These are phyloP conservation scores for Beauveria medogensis DNA, from an alignment of 2,329 filamentous ascomycete species.

Conservation along the genomic window DNA sequence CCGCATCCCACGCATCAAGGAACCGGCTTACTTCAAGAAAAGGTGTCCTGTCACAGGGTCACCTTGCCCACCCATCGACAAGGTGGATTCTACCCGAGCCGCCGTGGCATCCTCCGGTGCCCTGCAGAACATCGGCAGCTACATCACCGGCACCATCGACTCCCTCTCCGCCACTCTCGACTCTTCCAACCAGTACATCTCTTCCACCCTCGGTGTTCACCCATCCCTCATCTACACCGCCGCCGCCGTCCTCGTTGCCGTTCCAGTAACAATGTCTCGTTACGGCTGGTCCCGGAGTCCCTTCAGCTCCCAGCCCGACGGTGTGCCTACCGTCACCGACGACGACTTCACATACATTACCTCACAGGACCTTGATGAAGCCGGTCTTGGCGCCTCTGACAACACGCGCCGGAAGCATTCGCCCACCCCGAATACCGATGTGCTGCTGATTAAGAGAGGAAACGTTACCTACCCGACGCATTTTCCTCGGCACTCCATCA, in stretches of 20 bases:
- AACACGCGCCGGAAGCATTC: conserved; percentile 30
- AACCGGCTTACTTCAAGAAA: background rate
- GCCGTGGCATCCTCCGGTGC: conserved; percentile 55
- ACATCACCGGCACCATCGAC: conserved; percentile 44
- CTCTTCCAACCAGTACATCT: conserved; percentile 44
- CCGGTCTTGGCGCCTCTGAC: conserved; percentile 23
- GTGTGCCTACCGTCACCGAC: conserved; percentile 58
- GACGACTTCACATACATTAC: conserved; percentile 78
- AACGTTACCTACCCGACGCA: conserved; percentile 58
- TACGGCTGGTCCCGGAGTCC: conserved; percentile 48
- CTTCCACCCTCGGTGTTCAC: conserved; percentile 41
- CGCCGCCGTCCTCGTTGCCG: conserved; percentile 36
- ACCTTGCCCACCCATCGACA: conserved; percentile 33
- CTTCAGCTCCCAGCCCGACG: conserved; percentile 39
- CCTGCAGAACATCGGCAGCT: conserved; percentile 51
- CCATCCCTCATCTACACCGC: conserved; percentile 42
- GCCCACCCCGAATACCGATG: conserved; percentile 51
- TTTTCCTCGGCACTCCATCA: conserved; percentile 69
- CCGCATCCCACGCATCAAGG: background rate
- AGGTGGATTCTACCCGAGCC: conserved; percentile 54
- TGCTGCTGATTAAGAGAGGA: conserved; percentile 62
- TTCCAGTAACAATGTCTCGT: conserved; percentile 46
- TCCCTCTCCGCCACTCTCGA: conserved; percentile 41
- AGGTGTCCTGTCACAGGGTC: conserved; percentile 14
- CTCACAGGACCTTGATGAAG: conserved; percentile 57